A percentile compares a stretch with the other conserved stretches of the same genome.
Conservation (phyloP, 2,329 filamentous ascomycete genomes). For the Amauroascus niger region DNA sequence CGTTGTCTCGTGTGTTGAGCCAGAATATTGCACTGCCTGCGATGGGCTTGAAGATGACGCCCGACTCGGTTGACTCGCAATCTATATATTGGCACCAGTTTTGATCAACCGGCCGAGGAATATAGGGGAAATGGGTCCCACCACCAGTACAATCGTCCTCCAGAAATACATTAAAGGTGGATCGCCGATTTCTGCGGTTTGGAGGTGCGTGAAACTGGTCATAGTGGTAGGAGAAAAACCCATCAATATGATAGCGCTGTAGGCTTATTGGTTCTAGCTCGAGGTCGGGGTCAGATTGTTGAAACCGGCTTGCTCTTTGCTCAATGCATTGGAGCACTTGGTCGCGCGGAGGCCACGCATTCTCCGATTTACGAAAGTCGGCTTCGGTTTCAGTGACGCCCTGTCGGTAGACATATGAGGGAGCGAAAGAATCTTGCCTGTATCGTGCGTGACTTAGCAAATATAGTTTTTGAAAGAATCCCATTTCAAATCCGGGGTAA, state of each 20-base stretch:
- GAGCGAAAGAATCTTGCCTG: not conserved
- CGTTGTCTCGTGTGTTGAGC: not conserved
- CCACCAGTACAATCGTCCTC: not conserved
- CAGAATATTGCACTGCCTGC: not conserved
- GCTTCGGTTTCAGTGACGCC: not conserved
- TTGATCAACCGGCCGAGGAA: not conserved
- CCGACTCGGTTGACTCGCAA: not conserved
- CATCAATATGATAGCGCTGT: not conserved
- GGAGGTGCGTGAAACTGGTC: not conserved
- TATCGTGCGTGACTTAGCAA: not conserved
- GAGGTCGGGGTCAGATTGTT: not conserved
- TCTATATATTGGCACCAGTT: not conserved
- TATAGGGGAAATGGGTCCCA: not conserved
- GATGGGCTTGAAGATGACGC: not conserved
- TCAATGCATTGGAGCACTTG: not conserved
- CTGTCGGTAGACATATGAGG: not conserved
- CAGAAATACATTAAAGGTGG: not conserved
- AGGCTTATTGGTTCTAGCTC: not conserved
- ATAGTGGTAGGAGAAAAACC: not conserved
- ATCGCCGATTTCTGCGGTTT: not conserved
- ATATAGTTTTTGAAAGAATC: too few species aligned
- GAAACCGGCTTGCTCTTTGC: not conserved
- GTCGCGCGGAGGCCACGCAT: not conserved
- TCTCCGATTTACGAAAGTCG: not conserved
- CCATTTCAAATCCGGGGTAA: too few species aligned